Base-by-base conservation (phyloP, 495 filamentous ascomycete species). In the Tuber microsphaerosporum region DNA sequence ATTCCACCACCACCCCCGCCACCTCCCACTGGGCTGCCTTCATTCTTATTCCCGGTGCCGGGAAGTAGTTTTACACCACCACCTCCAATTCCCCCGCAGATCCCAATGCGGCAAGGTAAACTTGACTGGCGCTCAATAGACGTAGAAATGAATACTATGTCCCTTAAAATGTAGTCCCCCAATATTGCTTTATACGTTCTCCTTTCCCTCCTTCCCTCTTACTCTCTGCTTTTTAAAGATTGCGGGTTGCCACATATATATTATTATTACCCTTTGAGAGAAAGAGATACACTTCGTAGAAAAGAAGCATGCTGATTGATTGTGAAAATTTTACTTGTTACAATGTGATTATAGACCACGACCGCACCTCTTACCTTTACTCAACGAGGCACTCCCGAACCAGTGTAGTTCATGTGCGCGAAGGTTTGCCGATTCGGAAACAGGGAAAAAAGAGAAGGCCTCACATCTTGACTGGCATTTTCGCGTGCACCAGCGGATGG, bases 391-490 rank as follows among this genome's bases (percentile, higher is more conserved):
- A 48, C 87, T 91, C 51, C 92, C 94, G 8, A 92, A 93, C 75
- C 90, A 92, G 76, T 99, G 95, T 83, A 91, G 89, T 39, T 94
- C 94, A 51, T 99, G 95, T 85, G 95, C 94, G 71, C 90, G 93
- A 46, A 91, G 95, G 7, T 99, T 98, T 82, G 86, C 86, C 45
- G 86, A 89, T 34, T 91, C 90, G 39, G 91, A 92, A 69, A 88
- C 93, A 77, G 94, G 93, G 42, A 91, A 89, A 76, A 88, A 89
- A 81, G 90, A 90, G 84, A 98, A 98, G 84, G 91, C 91, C n/a
- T 89, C 92, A 2, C 95, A 99, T 85, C 88, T 97, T 84, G 95
- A 99, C 83, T 98, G 94, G 95, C 95, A 99, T 83, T 99, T 99
- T 86, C 89, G 90, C 43, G 94, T 94, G 3, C 94, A 97, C 82